Conservation (phyloP, 75 land plant species). For the Picea glauca region DNA sequence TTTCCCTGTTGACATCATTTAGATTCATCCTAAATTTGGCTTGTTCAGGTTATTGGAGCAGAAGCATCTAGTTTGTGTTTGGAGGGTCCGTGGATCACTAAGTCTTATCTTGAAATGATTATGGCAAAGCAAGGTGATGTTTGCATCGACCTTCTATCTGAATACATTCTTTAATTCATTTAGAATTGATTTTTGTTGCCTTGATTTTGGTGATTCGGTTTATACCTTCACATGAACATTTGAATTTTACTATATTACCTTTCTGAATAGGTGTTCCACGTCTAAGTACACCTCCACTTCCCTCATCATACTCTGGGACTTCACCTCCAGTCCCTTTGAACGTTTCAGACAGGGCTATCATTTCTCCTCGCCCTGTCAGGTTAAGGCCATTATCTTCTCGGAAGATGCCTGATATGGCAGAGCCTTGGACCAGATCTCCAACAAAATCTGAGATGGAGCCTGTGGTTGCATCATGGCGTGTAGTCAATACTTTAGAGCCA, state of each 20-base stretch:
- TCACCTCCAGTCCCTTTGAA: slow-evolving; percentile 16
- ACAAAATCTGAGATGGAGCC: slow-evolving; percentile 90
- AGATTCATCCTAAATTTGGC: neutral
- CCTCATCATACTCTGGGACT: slow-evolving; percentile 25
- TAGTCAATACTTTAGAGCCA: slow-evolving; percentile 13
- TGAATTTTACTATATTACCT: neutral
- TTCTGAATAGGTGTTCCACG: slow-evolving; percentile 82
- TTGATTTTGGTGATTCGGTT: neutral
- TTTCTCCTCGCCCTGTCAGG: slow-evolving; percentile 78
- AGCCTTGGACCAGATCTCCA: slow-evolving; percentile 99
- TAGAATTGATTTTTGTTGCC: neutral
- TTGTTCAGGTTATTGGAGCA: slow-evolving; percentile 63
- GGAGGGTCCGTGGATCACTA: slow-evolving; percentile 93
- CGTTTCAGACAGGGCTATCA: slow-evolving; percentile 50
- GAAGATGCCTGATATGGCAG: slow-evolving; percentile 61
- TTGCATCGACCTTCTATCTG: neutral
- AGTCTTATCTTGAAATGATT: slow-evolving; percentile 95
- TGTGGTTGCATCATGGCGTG: slow-evolving; percentile 74
- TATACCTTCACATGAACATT: neutral
- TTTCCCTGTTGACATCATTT: neutral
- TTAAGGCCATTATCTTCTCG: slow-evolving; percentile 39
- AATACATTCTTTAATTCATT: neutral
- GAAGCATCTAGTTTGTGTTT: slow-evolving; percentile 73
- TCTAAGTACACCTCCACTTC: slow-evolving; percentile 89
- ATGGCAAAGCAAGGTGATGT: slow-evolving; percentile 78